Conservation (phyloP, 2,329 filamentous ascomycete genomes). For the Hortaea sp. region DNA sequence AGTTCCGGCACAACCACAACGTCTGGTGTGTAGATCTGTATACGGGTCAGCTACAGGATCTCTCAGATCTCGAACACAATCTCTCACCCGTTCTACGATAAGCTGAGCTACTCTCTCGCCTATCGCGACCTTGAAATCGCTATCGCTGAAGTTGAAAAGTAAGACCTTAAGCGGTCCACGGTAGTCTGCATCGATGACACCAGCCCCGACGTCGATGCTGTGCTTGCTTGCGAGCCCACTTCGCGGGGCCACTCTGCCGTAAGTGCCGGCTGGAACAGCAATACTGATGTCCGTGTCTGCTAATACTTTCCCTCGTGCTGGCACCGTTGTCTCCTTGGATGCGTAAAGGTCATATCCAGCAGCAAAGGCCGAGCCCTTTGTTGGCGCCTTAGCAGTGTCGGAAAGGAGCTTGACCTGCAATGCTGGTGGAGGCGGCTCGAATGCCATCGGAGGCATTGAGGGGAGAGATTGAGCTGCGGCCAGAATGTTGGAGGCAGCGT, state of each 20-base stretch:
- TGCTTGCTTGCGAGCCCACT: constrained; percentile 51
- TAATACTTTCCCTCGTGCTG: constrained; percentile 70
- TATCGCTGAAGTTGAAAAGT: constrained; percentile 82
- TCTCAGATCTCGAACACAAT: neutral
- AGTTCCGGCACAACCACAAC: constrained; percentile 82
- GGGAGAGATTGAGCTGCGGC: constrained; percentile 10
- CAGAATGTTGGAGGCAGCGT: constrained; percentile 6
- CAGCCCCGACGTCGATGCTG: constrained; percentile 91
- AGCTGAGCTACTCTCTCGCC: constrained; percentile 92
- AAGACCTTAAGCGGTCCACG: constrained; percentile 87
- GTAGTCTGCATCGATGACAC: constrained; percentile 97
- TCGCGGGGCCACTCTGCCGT: constrained; percentile 48
- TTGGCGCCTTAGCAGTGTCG: constrained; percentile 68
- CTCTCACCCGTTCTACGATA: constrained; percentile 66
- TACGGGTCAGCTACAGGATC: neutral
- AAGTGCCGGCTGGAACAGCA: constrained; percentile 81
- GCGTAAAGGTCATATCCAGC: constrained; percentile 90
- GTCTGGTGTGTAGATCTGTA: constrained; percentile 76
- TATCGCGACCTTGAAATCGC: constrained; percentile 69
- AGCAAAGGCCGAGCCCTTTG: constrained; percentile 76
- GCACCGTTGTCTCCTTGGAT: constrained; percentile 63
- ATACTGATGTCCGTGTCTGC: constrained; percentile 89
- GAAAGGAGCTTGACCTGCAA: constrained; percentile 85
- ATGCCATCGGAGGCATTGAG: constrained; percentile 21
- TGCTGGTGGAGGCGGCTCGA: constrained; percentile 41